Percentiles rank a stretch among this genome's conserved stretches.
Conservation (phyloP, 2,329 filamentous ascomycete genomes). For the Paramyrothecium sp. region DNA sequence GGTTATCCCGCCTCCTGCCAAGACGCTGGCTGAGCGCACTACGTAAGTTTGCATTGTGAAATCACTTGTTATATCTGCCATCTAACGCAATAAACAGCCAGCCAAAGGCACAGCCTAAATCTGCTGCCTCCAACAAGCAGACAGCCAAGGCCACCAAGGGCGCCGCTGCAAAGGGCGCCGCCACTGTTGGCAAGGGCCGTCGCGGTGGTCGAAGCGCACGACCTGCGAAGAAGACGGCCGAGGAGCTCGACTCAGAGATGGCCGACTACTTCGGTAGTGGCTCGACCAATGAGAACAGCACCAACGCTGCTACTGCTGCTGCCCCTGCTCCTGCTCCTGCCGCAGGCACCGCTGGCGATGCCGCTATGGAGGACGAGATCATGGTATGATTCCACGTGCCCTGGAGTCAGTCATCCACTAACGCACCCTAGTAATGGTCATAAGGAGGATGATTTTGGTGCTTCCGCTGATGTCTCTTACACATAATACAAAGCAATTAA, state of each 20-base stretch:
- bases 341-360: conserved; percentile 50
- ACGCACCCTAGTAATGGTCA: too few species aligned
- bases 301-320: conserved; percentile 38
- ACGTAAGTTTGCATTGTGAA: conserved; percentile 44
- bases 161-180: conserved; percentile 43
- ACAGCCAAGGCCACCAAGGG: conserved; percentile 45
- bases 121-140: conserved; percentile 72
- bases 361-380: conserved; percentile 67
- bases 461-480: not conserved
- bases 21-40: conserved; percentile 81
- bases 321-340: conserved; percentile 41
- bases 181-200: conserved; percentile 50
- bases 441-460: not conserved
- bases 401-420: too few species aligned
- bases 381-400: conserved; percentile 29
- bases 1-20: conserved; percentile 57
- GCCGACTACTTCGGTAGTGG: conserved; percentile 78
- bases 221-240: conserved; percentile 81
- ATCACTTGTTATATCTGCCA: not conserved
- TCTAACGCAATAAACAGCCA: conserved; percentile 22
- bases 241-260: conserved; percentile 98
- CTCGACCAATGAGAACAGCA: conserved; percentile 40
- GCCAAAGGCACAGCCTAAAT: conserved; percentile 65
- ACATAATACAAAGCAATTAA: not conserved
- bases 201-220: conserved; percentile 54